These are phyloP conservation scores for Pugionium cornutum DNA, from an alignment of 345 rosid species.

Conservation along the genomic window DNA sequence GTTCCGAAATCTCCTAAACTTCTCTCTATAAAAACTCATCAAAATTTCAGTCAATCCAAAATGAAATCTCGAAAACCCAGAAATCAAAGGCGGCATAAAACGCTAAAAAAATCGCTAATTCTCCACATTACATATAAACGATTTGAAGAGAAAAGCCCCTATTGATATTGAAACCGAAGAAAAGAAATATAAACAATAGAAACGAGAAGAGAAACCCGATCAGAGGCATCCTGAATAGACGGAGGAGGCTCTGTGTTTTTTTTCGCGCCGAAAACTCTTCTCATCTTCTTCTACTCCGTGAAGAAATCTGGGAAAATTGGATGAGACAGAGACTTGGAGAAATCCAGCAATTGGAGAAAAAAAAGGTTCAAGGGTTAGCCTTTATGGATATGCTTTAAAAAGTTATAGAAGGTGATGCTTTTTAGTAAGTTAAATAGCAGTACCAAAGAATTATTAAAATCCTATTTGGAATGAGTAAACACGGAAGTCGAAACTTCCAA, in stretches of 20 bases:
- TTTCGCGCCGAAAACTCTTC: slow-evolving; percentile 81
- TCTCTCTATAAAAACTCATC: background rate
- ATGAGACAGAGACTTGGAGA: background rate
- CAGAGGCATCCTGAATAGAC: slow-evolving; percentile 78
- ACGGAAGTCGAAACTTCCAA: background rate
- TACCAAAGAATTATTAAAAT: background rate
- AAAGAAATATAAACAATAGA: background rate
- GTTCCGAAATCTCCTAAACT: background rate
- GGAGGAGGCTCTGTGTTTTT: slow-evolving; percentile 95
- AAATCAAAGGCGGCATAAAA: background rate
- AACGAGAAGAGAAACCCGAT: slow-evolving; percentile 53
- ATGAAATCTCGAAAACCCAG: slow-evolving; percentile 22
- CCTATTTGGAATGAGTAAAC: slow-evolving; percentile 3
- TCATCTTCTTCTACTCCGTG: slow-evolving; percentile 51
- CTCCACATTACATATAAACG: slow-evolving; percentile 3
- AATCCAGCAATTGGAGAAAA: slow-evolving; percentile 18
- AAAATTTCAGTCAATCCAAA: background rate
- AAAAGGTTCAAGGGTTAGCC: background rate
- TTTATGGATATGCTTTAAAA: background rate
- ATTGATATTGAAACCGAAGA: background rate
- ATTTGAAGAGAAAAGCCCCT: background rate
- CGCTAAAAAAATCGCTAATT: slow-evolving; percentile 5
- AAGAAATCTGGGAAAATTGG: slow-evolving; percentile 7
- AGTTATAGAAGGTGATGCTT: no score
- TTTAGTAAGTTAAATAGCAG: no score